phyloP scores from a whole-genome alignment of 2,329 filamentous ascomycete genomes.

The Cryphonectria japonica region DNA sequence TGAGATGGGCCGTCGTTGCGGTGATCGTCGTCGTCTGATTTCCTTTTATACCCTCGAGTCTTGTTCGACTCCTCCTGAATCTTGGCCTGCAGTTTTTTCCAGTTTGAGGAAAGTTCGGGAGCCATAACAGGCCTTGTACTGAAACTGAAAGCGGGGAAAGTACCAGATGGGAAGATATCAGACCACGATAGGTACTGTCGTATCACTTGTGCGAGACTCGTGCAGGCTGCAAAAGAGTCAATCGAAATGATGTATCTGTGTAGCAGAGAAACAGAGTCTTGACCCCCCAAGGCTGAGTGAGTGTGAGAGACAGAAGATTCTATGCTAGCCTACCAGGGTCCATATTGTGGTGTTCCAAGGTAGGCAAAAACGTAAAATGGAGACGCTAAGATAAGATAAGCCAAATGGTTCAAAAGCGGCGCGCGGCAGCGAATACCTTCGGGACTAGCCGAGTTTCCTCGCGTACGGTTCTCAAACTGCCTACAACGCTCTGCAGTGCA shows the following conservation, averaged over 20 bases:
- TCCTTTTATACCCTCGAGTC: conserved; percentile 47
- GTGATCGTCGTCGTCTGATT: conserved; percentile 39
- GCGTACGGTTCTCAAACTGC: not conserved
- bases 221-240: not conserved
- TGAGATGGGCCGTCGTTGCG: conserved; percentile 29
- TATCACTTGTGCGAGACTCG: not conserved
- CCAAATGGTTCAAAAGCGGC: not conserved
- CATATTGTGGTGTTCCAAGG: not conserved
- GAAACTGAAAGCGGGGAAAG: not conserved
- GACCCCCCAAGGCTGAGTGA: not conserved
- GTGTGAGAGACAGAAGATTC: not conserved
- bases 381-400: conserved; percentile 9
- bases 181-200: not conserved
- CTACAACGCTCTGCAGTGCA: not conserved
- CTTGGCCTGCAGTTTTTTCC: conserved; percentile 75
- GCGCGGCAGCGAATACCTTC: no score
- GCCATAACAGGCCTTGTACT: conserved; percentile 40
- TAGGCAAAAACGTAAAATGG: not conserved
- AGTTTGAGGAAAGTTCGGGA: conserved; percentile 67
- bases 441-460: not conserved
- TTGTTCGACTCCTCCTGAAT: conserved; percentile 52
- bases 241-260: not conserved
- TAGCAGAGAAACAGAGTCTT: not conserved
- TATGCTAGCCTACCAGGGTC: not conserved
- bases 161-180: not conserved